Evolutionary conservation across 2,329 filamentous ascomycete genomes (phyloP), one percentile per base, ranked within the genome.

Genomic region (Trichothecium roseum): DNA sequence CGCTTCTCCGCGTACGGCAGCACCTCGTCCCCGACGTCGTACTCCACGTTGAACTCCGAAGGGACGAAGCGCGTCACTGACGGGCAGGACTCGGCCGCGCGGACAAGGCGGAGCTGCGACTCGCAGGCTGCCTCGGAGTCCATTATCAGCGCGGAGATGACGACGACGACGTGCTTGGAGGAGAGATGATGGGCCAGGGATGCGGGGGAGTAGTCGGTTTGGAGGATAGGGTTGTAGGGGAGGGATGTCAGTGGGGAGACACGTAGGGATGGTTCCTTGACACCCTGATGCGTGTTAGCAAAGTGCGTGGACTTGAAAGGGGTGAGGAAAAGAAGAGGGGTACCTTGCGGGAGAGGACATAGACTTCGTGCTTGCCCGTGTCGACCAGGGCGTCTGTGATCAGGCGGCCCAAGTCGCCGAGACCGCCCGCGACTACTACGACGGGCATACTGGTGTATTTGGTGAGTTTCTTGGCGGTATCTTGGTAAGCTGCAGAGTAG

Each of bases 341-440:
- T 45, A 54, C 66, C 43, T 57, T 59, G 32, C 66, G 57, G 15
- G 59, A 53, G 12, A 69, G 42, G 3, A 68, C 51, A 30, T 63
- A 51, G 12, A 68, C 53, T 17, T 62, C 42, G 37, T 66, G 55
- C 34, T 59, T 57, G 34, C 37, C 52, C 14, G 42, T 53, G 20
- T 44, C 50, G 13, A 42, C 42, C 10, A 71, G 41, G 13, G 55
- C 58, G 12, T 70, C 63, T 15, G 67, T 58, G 24, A 72, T 55
- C 3, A 64, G 60, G 18, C 54, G 55, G 7, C 67, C 67, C 4
- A 70, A 49, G 16, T 55, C 56, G 15, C 66, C 65, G 1, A 58
- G 60, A 9, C 66, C 67, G 32, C 66, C 67, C 6, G 63, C 62
- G 16, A 71, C 57, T 32, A 59, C 64, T 30, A 70, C 51, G 15